Base-by-base conservation (phyloP, 148 eudicot genomes). In the Bassia scoparia region DNA sequence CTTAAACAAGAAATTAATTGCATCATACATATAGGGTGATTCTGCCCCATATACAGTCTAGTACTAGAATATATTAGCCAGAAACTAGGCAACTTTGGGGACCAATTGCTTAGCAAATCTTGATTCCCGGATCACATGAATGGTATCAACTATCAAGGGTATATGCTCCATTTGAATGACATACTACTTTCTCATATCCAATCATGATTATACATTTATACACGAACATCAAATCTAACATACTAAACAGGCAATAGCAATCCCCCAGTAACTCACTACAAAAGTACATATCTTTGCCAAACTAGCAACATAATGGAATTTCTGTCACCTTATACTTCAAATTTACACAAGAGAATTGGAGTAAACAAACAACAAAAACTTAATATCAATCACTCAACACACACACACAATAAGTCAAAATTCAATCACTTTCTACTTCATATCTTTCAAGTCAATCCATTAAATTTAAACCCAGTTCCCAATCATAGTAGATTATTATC, bases 111-210 rank as follows among this genome's bases (percentile, higher is more conserved):
- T 44, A 55, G 21, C 70, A 50, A 46, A 55, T 5, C 41, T 48
- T 34, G 10, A 65, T 43, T 55, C 53, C 43, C 11, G 48, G 59
- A 58, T 67, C 53, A 41, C 73, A 37, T 52, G 24, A 61, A 53
- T 13, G 44, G 52, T 41, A 24, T n/a, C n/a, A n/a, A n/a, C n/a
- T n/a, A n/a, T n/a, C 56, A 73, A 73, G 29, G 35, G 58, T 37
- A 61, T 68, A 46, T 65, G 52, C 43, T 48, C 46, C 63, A 44
- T 56, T 41, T 73, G 68, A 66, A 67, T 67, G 77, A 74, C 14
- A 38, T 21, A 33, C 35, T 58, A 15, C 18, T 41, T 18, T 68
- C 49, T 16, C 62, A 70, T 41, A 49, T 53, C 69, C 53, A 61
- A 70, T 53, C 61, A 70, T 61, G 15, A 59, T 26, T 18, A 24